Percentiles rank a stretch among this genome's conserved stretches.
Conservation (phyloP, 2,329 filamentous ascomycete genomes). For the Microcyclospora tardicrescens region DNA sequence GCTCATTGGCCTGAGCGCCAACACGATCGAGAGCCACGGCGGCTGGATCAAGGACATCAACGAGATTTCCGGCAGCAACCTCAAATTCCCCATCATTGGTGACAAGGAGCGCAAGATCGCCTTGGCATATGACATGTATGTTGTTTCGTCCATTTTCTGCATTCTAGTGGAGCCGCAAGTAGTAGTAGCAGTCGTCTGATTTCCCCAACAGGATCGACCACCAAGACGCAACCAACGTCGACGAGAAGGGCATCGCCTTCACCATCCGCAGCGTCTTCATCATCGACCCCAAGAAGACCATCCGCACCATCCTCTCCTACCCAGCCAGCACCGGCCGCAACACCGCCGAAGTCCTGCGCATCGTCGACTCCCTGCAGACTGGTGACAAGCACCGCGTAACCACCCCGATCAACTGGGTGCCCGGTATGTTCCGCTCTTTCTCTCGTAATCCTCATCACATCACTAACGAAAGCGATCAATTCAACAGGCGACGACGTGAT, state of each 20-base stretch:
- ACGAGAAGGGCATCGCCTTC: conserved; percentile 44
- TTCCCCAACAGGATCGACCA: conserved; percentile 33
- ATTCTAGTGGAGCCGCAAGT: too few relatives aligned
- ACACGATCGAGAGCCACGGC: conserved; percentile 38
- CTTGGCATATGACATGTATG: conserved; percentile 39
- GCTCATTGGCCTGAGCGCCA: conserved; percentile 45
- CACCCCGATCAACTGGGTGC: conserved; percentile 50
- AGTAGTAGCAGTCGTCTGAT: neutral
- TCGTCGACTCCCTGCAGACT: conserved; percentile 40
- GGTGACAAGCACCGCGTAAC: conserved; percentile 48
- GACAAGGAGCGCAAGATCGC: conserved; percentile 42
- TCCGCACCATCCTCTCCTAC: conserved; percentile 50
- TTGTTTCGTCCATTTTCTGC: conserved; percentile 1
- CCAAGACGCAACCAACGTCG: conserved; percentile 46
- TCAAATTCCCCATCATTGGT: conserved; percentile 41
- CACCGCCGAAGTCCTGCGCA: conserved; percentile 40
- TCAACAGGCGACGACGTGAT: conserved; percentile 41
- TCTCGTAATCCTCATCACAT: neutral
- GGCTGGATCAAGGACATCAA: conserved; percentile 43
- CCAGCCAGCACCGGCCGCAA: conserved; percentile 48
- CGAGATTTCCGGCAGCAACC: conserved; percentile 35
- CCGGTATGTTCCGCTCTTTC: conserved; percentile 22
- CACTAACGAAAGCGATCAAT: neutral
- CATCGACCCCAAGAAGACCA: conserved; percentile 53
- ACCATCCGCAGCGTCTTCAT: conserved; percentile 54